Evolutionary conservation across 108 stramenopile genomes (phyloP), one percentile per base, ranked within the genome.

Genomic region (Skeletonema marinoi): DNA sequence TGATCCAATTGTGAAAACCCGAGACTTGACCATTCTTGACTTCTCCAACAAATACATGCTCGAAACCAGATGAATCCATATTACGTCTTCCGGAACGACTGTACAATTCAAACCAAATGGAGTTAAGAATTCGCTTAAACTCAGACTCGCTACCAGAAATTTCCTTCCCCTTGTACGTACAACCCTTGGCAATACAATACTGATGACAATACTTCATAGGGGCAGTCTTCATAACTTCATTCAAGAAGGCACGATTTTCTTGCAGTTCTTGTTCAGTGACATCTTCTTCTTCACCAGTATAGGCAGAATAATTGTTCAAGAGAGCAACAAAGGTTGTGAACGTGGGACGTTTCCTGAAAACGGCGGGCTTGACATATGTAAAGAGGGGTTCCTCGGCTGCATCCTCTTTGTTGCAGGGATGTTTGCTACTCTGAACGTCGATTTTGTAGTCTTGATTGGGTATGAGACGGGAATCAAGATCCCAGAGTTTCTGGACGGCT

Each of bases 1-100:
- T 85, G 63, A 98, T 88, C 97, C 97, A 98, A 77, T 98, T 98
- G 78, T 98, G 97, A 68, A 98, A 89, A 1, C 97, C 97, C 17
- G 78, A 82, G 32, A 95, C 79, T 41, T 88, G 42, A 4, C 76
- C 89, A 51, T 92, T 72, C 70, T 91, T 90, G 19, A 93, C 88
- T 78, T 98, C 97, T 14, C 97, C 97, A 9, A 96, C 92, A 72
- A 98, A 98, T 11, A 97, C 96, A 69, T 98, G 97, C 58, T 98
- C 97, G 72, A 98, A 98, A 13, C 96, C 96, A 19, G 87, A 89
- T 16, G 91, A 93, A 73, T 98, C 97, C 74, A 56, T 59, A 75
- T 67, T 74, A 32, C 66, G 33, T 44, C 60, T n/a, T 10, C 78
- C 68, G 13, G 76, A 78, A 10, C 97, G 92, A 54, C 84, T 73